Evolutionary conservation across 2,329 filamentous ascomycete species (phyloP).

Genomic region (Chaetomium sp.): DNA sequence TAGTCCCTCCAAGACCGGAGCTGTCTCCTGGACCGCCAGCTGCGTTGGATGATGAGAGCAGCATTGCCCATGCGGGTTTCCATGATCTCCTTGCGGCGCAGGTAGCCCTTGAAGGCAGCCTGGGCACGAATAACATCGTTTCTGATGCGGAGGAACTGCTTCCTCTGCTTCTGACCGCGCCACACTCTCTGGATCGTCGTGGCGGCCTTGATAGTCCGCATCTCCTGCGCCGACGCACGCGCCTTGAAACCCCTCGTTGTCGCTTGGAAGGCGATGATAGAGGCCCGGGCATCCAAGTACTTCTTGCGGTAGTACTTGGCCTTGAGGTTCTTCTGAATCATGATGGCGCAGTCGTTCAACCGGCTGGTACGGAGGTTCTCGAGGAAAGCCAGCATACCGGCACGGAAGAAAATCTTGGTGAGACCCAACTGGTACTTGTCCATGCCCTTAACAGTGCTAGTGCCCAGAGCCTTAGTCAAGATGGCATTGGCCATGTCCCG

Average conservation of each 20-base stretch:
- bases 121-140: slow-evolving; percentile 83
- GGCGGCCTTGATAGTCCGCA: slow-evolving; percentile 76
- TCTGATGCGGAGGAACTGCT: slow-evolving; percentile 69
- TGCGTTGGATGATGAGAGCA: slow-evolving; percentile 80
- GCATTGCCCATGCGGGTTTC: slow-evolving; percentile 91
- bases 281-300: slow-evolving; percentile 78
- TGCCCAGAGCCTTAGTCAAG: slow-evolving; percentile 77
- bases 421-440: slow-evolving; percentile 98
- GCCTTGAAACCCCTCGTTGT: slow-evolving; percentile 71
- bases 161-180: slow-evolving; percentile 86
- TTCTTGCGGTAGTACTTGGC: slow-evolving; percentile 92
- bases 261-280: slow-evolving; percentile 75
- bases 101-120: slow-evolving; percentile 83
- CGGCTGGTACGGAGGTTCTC: slow-evolving; percentile 88
- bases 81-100: slow-evolving; percentile 85
- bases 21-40: slow-evolving; percentile 76
- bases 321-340: slow-evolving; percentile 97
- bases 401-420: slow-evolving; percentile 99
- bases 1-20: slow-evolving; percentile 80
- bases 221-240: slow-evolving; percentile 69
- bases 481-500: slow-evolving; percentile 91
- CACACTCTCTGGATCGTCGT: slow-evolving; percentile 94
- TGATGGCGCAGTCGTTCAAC: slow-evolving; percentile 86
- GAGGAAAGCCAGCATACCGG: slow-evolving; percentile 95
- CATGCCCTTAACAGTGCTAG: slow-evolving; percentile 62